These are phyloP conservation scores for Coemansia sp. DNA, from an alignment of 192 early-diverging fungal species.

Conservation along the genomic window DNA sequence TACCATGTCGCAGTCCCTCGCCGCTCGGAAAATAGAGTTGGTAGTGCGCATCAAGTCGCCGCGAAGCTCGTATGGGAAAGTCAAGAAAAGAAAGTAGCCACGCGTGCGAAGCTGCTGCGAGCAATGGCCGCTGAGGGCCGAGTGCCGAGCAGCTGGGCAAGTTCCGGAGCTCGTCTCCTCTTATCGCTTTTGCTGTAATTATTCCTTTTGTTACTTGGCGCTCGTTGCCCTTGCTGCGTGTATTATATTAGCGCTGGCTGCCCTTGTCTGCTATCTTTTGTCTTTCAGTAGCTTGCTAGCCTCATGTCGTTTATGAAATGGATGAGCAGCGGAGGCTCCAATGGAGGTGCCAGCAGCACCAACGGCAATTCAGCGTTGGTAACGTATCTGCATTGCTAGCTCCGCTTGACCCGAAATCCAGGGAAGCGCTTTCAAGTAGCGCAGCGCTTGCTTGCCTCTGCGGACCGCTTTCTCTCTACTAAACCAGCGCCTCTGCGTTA, in stretches of 20 bases:
- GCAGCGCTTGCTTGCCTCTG: no score
- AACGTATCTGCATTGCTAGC: constrained; percentile 7
- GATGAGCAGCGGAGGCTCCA: constrained; percentile 57
- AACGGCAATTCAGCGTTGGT: constrained; percentile 5
- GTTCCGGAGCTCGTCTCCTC: background rate
- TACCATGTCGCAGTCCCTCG: background rate
- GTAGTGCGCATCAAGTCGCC: background rate
- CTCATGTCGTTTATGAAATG: constrained; percentile 72
- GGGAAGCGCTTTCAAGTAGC: no score
- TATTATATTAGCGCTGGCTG: background rate
- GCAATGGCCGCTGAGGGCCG: background rate
- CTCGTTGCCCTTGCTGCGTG: background rate
- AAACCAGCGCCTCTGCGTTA: background rate
- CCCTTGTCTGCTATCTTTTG: background rate
- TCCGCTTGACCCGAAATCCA: background rate
- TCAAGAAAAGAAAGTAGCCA: background rate
- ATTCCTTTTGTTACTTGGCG: background rate
- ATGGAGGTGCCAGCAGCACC: constrained; percentile 25
- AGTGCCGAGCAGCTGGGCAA: background rate
- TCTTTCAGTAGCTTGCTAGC: background rate
- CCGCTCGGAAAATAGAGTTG: background rate
- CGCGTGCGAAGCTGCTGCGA: background rate
- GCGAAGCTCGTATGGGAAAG: background rate
- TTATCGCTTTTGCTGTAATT: background rate
- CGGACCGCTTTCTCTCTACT: background rate